Conservation (phyloP, 2,329 filamentous ascomycete species). For the Nemania sp. region DNA sequence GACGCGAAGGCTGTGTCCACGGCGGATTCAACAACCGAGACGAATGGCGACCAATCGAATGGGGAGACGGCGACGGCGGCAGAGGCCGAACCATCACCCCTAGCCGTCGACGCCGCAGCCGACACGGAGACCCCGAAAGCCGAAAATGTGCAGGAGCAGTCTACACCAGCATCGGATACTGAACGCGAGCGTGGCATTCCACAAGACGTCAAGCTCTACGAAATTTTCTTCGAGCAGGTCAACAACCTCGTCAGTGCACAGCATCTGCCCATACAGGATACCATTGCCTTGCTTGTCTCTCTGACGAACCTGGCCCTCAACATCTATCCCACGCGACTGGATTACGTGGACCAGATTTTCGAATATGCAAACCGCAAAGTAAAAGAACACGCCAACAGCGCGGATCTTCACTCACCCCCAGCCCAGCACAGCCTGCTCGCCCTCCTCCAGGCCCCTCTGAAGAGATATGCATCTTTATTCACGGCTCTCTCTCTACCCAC, state of each 20-base stretch:
- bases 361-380: conserved; percentile 88
- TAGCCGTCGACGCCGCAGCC: conserved; percentile 39
- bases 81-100: conserved; percentile 40
- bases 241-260: conserved; percentile 91
- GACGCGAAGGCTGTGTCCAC: conserved; percentile 33
- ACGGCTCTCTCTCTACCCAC: conserved; percentile 93
- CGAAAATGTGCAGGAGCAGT: conserved; percentile 46
- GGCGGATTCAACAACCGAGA: conserved; percentile 41
- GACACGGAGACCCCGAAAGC: conserved; percentile 54
- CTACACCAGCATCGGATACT: conserved; percentile 40
- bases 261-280: conserved; percentile 90
- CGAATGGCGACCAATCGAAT: conserved; percentile 43
- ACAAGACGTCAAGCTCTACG: conserved; percentile 84
- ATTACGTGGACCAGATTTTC: conserved; percentile 94
- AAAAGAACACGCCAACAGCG: conserved; percentile 85
- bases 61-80: conserved; percentile 44
- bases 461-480: conserved; percentile 90
- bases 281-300: conserved; percentile 91
- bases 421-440: conserved; percentile 89
- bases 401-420: conserved; percentile 87
- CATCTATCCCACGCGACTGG: conserved; percentile 88
- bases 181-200: conserved; percentile 61
- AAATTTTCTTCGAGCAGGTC: conserved; percentile 96
- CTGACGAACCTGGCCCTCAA: conserved; percentile 91
- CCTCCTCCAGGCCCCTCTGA: conserved; percentile 87